phyloP scores from a whole-genome alignment of 441 rosid species.

The Gossypium davidsonii region DNA sequence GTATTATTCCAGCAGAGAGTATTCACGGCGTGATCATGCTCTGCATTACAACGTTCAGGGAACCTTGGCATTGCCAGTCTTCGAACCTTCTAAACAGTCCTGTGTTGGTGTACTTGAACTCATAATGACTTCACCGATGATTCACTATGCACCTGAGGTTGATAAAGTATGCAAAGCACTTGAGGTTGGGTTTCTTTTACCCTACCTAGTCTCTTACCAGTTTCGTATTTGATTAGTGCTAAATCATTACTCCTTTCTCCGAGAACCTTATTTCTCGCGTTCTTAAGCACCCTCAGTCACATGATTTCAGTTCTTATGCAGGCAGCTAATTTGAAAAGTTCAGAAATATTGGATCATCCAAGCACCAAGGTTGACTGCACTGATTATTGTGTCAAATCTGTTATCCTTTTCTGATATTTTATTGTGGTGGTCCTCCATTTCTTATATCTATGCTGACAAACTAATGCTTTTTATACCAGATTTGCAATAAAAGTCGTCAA shows the following conservation, averaged over 20 bases:
- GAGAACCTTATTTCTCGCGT: neutral
- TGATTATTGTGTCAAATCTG: too few species aligned
- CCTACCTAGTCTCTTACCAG: neutral
- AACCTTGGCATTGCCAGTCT: constrained; percentile 83
- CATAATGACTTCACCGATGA: constrained; percentile 73
- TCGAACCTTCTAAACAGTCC: constrained; percentile 64
- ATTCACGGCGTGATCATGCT: constrained; percentile 71
- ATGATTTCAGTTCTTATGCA: constrained; percentile 17
- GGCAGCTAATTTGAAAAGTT: too few species aligned
- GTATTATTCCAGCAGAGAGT: constrained; percentile 77
- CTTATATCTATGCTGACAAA: too few species aligned
- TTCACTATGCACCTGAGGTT: constrained; percentile 44
- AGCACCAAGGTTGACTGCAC: too few species aligned
- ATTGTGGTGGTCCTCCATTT: too few species aligned
- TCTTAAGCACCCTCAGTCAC: constrained; percentile 21
- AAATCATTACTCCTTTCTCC: neutral
- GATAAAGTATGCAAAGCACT: constrained; percentile 77
- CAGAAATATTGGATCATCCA: too few species aligned
- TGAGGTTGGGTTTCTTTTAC: constrained; percentile 53
- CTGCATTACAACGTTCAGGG: constrained; percentile 60
- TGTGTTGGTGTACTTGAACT: constrained; percentile 92
- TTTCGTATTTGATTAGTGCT: neutral
- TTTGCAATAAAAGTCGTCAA: constrained; percentile 82
- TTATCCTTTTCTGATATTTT: too few species aligned
- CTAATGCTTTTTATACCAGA: constrained; percentile 37